Percentiles rank a stretch among this genome's conserved stretches.
These are phyloP conservation scores for Blastomyces silverae DNA, from an alignment of 2,329 filamentous ascomycete species.

Conservation along the genomic window DNA sequence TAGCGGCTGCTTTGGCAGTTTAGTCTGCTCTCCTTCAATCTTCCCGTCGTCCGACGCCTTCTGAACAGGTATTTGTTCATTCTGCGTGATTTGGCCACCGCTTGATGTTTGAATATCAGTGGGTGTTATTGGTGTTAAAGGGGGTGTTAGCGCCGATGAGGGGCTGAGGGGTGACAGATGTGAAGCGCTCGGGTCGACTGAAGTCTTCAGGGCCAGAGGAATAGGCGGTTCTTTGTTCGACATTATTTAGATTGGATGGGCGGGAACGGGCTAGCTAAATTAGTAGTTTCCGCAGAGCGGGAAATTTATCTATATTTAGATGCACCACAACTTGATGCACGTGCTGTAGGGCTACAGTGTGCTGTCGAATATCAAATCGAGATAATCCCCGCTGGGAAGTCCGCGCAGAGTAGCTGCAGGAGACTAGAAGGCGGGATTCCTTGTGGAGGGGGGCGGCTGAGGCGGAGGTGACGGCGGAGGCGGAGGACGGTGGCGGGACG, in stretches of 20 bases:
- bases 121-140: conserved; percentile 31
- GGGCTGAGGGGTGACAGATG: conserved; percentile 13
- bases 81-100: conserved; percentile 14
- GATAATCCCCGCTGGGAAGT: neutral
- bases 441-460: neutral
- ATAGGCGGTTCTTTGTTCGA: conserved; percentile 14
- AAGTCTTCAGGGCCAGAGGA: conserved; percentile 18
- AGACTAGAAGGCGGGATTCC: neutral
- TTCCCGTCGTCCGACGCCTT: neutral
- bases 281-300: neutral
- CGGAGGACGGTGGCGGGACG: neutral
- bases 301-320: neutral
- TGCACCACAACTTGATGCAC: neutral
- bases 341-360: neutral
- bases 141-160: conserved; percentile 29
- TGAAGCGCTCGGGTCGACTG: conserved; percentile 16
- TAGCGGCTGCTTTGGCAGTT: conserved; percentile 6
- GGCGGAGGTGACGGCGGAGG: neutral
- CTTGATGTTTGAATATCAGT: conserved; percentile 19
- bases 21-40: conserved; percentile 6
- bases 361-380: neutral
- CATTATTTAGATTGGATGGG: neutral
- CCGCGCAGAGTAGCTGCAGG: neutral
- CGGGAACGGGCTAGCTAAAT: neutral
- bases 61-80: neutral